Base-by-base conservation (phyloP, 441 rosid genomes). In the Erodium trifolium region DNA sequence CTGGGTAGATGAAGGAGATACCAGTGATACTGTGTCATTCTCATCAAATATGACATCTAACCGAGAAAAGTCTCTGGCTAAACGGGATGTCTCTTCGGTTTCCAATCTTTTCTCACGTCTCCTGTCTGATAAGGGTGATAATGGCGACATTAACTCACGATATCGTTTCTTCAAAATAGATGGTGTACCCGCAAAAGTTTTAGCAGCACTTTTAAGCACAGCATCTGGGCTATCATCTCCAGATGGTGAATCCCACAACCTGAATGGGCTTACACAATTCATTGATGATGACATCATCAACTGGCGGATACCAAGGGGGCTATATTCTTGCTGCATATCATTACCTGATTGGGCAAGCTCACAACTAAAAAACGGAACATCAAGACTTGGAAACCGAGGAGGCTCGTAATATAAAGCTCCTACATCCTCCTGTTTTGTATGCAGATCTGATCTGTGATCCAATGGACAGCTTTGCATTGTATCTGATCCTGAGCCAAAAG, bases 281-380 rank as follows among this genome's bases (percentile, higher is more conserved):
- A 83, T 83, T 62, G 98, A 88, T 7, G 65, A 71, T 72, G 97
- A 86, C 84, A 88, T 85, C 96, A 89, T 88, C 72, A 92, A 75
- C 80, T 94, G 99, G 53, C 99, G 99, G 72, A 94, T 90, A 60
- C 99, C 99, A 65, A 94, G 91, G 67, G 99, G 99, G 73, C 99
- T 94, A 72, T 87, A 95, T 75, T 95, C 99, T 82, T 87, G 98
- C 81, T 85, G 85, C 81, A 83, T 78, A 77, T 92, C 97, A 68
- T 80, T 79, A 62, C 87, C 86, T 71, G 98, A 81, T 71, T 85
- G 88, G 78, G 86, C 78, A 79, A 95, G 98, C 76, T 95, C 99
- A 80, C 99, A 94, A 82, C 97, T 92, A 71, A 95, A 81, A 77
- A 92, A 92, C 3, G 99, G 99, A 69, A 95, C 77, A 72, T 95